A percentile compares a stretch with the other conserved stretches of the same genome.
These are phyloP conservation scores for Claviceps cyperi DNA, from an alignment of 2,329 filamentous ascomycete genomes.

Conservation along the genomic window DNA sequence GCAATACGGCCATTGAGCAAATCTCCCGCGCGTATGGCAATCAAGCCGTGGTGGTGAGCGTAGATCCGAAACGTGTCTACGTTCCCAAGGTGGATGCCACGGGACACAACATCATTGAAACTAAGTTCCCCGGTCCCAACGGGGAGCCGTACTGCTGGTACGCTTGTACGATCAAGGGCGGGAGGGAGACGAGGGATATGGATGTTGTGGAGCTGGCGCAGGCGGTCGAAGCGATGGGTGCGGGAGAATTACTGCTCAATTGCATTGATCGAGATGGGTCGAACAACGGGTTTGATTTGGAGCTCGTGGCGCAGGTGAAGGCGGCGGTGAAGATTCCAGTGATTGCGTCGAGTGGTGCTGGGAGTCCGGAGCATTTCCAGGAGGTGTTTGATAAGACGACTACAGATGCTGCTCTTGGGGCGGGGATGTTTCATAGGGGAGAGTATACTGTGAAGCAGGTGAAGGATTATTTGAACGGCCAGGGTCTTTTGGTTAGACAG, in stretches of 20 bases:
- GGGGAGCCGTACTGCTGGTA: conserved; percentile 89
- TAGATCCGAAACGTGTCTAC: conserved; percentile 88
- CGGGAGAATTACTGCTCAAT: conserved; percentile 88
- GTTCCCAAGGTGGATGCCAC: conserved; percentile 57
- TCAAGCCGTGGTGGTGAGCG: conserved; percentile 89
- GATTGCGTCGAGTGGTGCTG: conserved; percentile 86
- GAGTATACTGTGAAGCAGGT: conserved; percentile 93
- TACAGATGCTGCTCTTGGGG: conserved; percentile 85
- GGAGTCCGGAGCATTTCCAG: conserved; percentile 72
- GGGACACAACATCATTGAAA: conserved; percentile 60
- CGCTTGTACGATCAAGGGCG: conserved; percentile 91
- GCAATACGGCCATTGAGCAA: conserved; percentile 84
- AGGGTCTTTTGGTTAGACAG: conserved; percentile 63
- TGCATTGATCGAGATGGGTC: conserved; percentile 96
- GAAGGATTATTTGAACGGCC: conserved; percentile 62
- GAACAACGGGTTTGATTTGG: conserved; percentile 86
- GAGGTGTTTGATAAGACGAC: conserved; percentile 78
- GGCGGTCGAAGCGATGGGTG: conserved; percentile 91
- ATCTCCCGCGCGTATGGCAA: conserved; percentile 89
- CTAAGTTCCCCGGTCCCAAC: conserved; percentile 51
- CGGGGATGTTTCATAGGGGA: conserved; percentile 92
- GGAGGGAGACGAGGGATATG: conserved; percentile 82
- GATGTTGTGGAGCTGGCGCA: conserved; percentile 79
- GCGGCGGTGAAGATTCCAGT: conserved; percentile 78
- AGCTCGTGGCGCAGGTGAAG: conserved; percentile 83